phyloP scores from a whole-genome alignment of 768 basidiomycete species.

The Kwoniella pini region DNA sequence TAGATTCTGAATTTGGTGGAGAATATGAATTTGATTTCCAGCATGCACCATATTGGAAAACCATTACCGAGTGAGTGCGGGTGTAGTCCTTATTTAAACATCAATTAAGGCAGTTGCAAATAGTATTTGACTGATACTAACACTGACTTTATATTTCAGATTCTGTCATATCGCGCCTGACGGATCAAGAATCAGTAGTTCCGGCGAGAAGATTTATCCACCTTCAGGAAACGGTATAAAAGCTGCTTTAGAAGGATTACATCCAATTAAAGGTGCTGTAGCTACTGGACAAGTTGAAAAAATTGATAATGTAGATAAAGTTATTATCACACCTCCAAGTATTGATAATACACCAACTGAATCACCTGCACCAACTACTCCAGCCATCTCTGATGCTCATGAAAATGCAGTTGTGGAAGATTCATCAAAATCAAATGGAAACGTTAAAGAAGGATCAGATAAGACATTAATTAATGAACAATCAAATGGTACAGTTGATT shows the following conservation, averaged over 20 bases:
- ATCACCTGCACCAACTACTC: not conserved
- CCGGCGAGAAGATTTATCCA: conserved; percentile 43
- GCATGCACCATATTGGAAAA: conserved; percentile 73
- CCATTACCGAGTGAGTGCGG: conserved; percentile 67
- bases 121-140: too few relatives aligned
- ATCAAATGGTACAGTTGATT: too few relatives aligned
- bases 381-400: not conserved
- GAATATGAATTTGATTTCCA: conserved; percentile 73
- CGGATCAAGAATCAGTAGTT: conserved; percentile 46
- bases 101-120: too few relatives aligned
- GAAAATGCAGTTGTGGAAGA: not conserved
- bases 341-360: not conserved
- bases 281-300: conserved; percentile 29
- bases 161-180: conserved; percentile 47
- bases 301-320: not conserved
- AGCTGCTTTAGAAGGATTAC: conserved; percentile 43
- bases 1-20: conserved; percentile 82
- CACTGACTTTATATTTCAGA: conserved; percentile 13
- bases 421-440: not conserved
- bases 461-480: not conserved
- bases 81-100: not conserved
- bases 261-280: conserved; percentile 32
- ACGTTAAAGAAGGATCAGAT: not conserved
- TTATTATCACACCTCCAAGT: not conserved
- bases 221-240: conserved; percentile 51